phyloP scores from a whole-genome alignment of 805 yeast genomes.

The Blastobotrys peoriensis region DNA sequence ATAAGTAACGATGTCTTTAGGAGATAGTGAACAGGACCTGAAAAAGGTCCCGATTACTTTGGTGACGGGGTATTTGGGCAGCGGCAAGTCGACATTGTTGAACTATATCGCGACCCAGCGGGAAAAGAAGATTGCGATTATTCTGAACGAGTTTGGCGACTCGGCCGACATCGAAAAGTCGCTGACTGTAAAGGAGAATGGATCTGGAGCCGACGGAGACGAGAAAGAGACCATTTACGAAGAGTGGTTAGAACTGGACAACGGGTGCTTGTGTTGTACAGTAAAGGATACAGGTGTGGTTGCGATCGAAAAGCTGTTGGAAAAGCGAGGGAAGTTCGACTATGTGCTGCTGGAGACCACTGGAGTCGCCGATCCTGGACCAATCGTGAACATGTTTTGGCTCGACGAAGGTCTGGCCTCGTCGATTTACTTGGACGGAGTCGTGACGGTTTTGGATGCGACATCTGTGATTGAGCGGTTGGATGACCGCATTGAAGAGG shows the following conservation, averaged over 20 bases:
- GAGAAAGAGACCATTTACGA: conserved; percentile 46
- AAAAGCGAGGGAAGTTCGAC: conserved; percentile 68
- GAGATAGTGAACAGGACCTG: no score
- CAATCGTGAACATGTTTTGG: conserved; percentile 97
- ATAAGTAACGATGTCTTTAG: no score
- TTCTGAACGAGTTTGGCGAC: conserved; percentile 84
- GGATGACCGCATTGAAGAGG: conserved; percentile 47
- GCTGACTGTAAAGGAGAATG: conserved; percentile 57
- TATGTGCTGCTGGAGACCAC: conserved; percentile 91
- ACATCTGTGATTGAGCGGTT: conserved; percentile 55
- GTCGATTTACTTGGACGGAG: conserved; percentile 84
- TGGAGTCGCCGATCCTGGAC: conserved; percentile 97
- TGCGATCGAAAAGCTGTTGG: conserved; percentile 85
- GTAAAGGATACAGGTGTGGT: conserved; percentile 92
- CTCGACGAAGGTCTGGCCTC: conserved; percentile 83
- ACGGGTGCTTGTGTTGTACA: conserved; percentile 95
- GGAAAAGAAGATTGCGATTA: conserved; percentile 79
- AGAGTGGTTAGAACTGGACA: conserved; percentile 95
- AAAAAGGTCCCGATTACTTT: conserved; percentile 81
- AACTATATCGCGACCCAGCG: conserved; percentile 59
- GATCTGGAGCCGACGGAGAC: conserved; percentile 12
- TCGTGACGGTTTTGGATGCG: conserved; percentile 77
- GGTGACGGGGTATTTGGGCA: conserved; percentile 90
- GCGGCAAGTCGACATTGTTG: conserved; percentile 86
- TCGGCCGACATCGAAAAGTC: conserved; percentile 85